Base-by-base conservation (phyloP, 2,329 filamentous ascomycete species). In the Stagonosporopsis tanaceti region DNA sequence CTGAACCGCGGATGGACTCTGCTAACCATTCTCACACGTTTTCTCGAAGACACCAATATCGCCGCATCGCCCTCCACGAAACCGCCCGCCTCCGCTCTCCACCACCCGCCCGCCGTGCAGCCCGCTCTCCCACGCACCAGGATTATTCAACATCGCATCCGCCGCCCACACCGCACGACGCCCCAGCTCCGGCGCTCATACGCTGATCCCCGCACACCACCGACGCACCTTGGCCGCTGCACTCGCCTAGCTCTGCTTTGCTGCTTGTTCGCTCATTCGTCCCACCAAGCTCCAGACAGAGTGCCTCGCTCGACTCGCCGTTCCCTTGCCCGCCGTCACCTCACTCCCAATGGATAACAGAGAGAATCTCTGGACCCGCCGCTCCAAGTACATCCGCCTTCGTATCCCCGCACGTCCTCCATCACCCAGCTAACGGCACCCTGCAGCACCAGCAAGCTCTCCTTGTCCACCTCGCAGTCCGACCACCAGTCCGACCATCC, bases 361-460 rank as follows among this genome's bases (percentile, higher is more conserved):
- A 60, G 76, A 77, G 56, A 79, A 78, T 65, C 77, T 87, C 82
- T 94, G 91, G 91, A 89, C 87, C 80, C 89, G 91, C 79, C 89
- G 91, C 80, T 89, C 88, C 80, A 93, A 92, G 91, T 93, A 84
- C 78, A 88, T 66, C 61, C 57, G 52, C 61, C 38, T 53, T 48
- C 42, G 61, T 40, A 46, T 48, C 60, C 61, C 68, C 63, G 62
- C 64, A 58, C 32, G 58, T 56, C 50, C 39, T 47, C 42, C 38
- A 35, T 55, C 51, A 27, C 40, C 52, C 39, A 32, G 67, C 72
- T 76, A 59, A 75, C 71, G 68, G 54, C 71, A 52, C 53, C 62
- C 65, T 65, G 60, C 74, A 95, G 90, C 83, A 86, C 87, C 79
- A 91, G 87, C 85, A 98, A 96, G 83, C 90, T 97, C 79, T 96